Base-by-base conservation (phyloP, 2,329 filamentous ascomycete genomes). In the Leptographium wingfieldii region DNA sequence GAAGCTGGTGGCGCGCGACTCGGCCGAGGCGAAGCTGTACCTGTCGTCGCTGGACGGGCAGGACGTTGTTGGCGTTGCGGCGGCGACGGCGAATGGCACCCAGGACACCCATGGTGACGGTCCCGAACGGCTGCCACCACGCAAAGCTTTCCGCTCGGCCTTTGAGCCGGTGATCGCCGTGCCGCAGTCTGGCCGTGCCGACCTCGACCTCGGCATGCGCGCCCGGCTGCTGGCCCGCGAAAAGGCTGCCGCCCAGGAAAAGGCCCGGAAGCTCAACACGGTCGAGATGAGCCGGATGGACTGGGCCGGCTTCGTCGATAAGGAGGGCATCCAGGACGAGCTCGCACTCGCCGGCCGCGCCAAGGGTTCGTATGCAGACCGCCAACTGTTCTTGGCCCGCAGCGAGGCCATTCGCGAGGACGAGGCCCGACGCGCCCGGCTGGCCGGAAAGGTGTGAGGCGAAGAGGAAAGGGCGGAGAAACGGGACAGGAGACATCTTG, bases 201-300 rank as follows among this genome's bases (percentile, higher is more conserved):
- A 86, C 65, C 74, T 86, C 58, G 79, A 84, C 65, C 77, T 86
- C 19, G 79, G 81, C 54, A 70, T 83, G 58, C 73, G 74, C 66
- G 75, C 78, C 56, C 76, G 81, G 48, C 70, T 83, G 58, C 73
- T 75, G 66, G 75, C 79, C 56, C 76, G 74, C 58, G 78, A 76
- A 67, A 68, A 69, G 58, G 68, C 63, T 46, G 66, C 48, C 49
- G 66, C 48, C 16, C 65, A 72, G 53, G 76, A 76, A 19, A 76
- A 79, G 62, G 79, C 82, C 56, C 83, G 80, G 75, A 87, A 87
- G 68, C 74, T 87, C 65, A 88, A 85, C 68, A 85, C 84, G 19
- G 82, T 87, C 19, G 84, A 88, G 72, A 87, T 87, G 77, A 86
- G 83, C 66, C 78, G 83, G 58, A 84, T 88, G 80, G 85, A 88